Base-by-base conservation (phyloP, 805 yeast species). In the Candida lessepsii region DNA sequence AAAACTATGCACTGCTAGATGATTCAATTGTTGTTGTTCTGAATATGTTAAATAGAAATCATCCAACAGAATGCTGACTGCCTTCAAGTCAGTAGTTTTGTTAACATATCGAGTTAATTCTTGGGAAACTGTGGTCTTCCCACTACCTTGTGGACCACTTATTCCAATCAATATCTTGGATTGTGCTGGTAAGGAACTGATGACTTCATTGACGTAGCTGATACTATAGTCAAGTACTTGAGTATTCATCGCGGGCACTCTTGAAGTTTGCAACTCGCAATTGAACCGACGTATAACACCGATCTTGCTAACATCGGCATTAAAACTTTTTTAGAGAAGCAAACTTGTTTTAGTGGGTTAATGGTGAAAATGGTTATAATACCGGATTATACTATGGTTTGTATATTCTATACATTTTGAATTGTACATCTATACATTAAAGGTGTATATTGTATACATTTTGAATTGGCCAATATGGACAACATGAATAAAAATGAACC, bases 91-190 rank as follows among this genome's bases (percentile, higher is more conserved):
- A 26, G 35, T 26, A 9, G 10, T 16, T 14, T 30, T 20, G 21
- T 31, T 41, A 13, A 82, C 51, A 32, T 63, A 48, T 1, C 46
- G 34, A 2, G 59, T 53, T 4, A 83, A 50, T 27, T 67, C 59
- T 1, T 57, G 53, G 0, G 86, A 71, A 2, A 80, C 61, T 44
- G 68, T 81, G 3, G 86, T 73, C 57, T 85, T 85, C 0, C 95
- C 95, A 2, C 86, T 78, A 0, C 95, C 95, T 56, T 85, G 95
- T 1, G 90, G 87, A 0, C 88, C 89, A 39, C 80, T 74, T 2
- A 82, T 55, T 28, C 78, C 86, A 20, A 40, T 40, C 5, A 40
- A 20, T 8, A 29, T 4, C 8, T 28, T 28, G 5, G 16, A 30
- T 16, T 5, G 18, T 7, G 7, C 27, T 8, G 20, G 18, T 9